Conservation (phyloP, 2,329 filamentous ascomycete genomes). For the Samsoniella hepiali region DNA sequence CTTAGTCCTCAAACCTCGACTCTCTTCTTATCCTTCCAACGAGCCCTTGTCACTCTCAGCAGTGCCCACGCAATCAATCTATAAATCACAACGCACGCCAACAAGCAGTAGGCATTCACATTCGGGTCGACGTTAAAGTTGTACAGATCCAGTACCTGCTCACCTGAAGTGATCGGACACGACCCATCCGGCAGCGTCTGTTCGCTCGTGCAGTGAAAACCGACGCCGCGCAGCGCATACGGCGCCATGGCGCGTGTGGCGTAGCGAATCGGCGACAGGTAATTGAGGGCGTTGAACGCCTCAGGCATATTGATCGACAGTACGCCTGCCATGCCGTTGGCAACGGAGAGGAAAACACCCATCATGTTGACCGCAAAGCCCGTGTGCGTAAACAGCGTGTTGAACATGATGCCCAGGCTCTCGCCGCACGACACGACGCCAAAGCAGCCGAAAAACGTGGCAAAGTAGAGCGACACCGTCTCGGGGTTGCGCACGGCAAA, state of each 20-base stretch:
- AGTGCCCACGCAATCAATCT: slow-evolving; percentile 60
- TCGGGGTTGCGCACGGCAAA: slow-evolving; percentile 64
- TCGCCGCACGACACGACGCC: slow-evolving; percentile 73
- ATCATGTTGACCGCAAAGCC: slow-evolving; percentile 75
- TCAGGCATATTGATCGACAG: slow-evolving; percentile 67
- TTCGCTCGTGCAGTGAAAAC: slow-evolving; percentile 60
- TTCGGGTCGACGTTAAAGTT: slow-evolving; percentile 59
- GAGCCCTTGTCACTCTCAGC: slow-evolving; percentile 51
- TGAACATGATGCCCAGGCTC: slow-evolving; percentile 75
- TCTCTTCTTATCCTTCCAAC: slow-evolving; percentile 41
- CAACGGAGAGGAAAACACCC: slow-evolving; percentile 65
- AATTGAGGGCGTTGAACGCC: slow-evolving; percentile 66
- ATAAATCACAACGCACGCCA: slow-evolving; percentile 62
- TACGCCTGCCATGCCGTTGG: slow-evolving; percentile 68
- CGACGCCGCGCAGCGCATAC: slow-evolving; percentile 58
- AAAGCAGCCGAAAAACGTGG: slow-evolving; percentile 66
- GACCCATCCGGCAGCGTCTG: slow-evolving; percentile 58
- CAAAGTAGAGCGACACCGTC: slow-evolving; percentile 63
- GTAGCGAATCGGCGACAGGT: slow-evolving; percentile 70
- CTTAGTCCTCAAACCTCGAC: neutral
- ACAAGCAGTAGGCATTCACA: slow-evolving; percentile 61
- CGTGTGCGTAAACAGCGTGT: slow-evolving; percentile 69
- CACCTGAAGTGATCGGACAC: slow-evolving; percentile 64
- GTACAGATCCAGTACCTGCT: slow-evolving; percentile 66
- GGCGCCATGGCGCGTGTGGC: slow-evolving; percentile 63